phyloP scores from a whole-genome alignment of 2,329 filamentous ascomycete species.

The Aspergillus melleus region DNA sequence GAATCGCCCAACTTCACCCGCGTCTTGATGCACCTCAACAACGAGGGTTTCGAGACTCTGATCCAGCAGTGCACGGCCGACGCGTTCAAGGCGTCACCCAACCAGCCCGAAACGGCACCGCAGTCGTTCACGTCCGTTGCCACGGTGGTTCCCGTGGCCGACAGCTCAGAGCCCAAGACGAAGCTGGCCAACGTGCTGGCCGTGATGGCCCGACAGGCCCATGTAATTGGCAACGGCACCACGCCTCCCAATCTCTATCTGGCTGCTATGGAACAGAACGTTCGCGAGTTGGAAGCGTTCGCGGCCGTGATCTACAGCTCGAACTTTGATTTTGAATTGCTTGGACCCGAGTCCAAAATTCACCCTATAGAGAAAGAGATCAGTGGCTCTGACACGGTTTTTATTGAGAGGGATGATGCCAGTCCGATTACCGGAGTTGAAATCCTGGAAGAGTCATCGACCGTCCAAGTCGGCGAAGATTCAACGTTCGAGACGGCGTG shows the following conservation, averaged over 20 bases:
- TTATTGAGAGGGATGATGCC: slow-evolving; percentile 20
- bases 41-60: slow-evolving; percentile 81
- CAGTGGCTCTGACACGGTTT: slow-evolving; percentile 14
- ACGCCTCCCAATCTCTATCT: slow-evolving; percentile 48
- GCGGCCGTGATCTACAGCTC: slow-evolving; percentile 52
- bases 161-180: slow-evolving; percentile 50
- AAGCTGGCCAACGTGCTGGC: slow-evolving; percentile 90
- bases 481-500: slow-evolving; percentile 37
- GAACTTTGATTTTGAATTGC: slow-evolving; percentile 43
- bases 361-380: slow-evolving; percentile 10
- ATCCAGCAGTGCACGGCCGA: slow-evolving; percentile 77
- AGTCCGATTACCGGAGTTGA: slow-evolving; percentile 3
- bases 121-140: slow-evolving; percentile 44
- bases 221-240: slow-evolving; percentile 75
- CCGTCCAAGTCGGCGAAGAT: slow-evolving; percentile 17
- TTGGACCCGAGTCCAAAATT: slow-evolving; percentile 22
- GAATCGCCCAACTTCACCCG: slow-evolving; percentile 89
- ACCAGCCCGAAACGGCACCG: slow-evolving; percentile 45
- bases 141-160: slow-evolving; percentile 37
- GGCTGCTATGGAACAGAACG: slow-evolving; percentile 44
- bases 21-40: slow-evolving; percentile 81
- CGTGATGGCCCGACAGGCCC: slow-evolving; percentile 85
- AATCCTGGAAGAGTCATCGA: slow-evolving; percentile 4
- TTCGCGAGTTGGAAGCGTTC: slow-evolving; percentile 50
- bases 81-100: slow-evolving; percentile 63